Evolutionary conservation across 1,284 basidiomycete species (phyloP), one percentile per base, ranked within the genome.

Genomic region (Vanrija humicola): DNA sequence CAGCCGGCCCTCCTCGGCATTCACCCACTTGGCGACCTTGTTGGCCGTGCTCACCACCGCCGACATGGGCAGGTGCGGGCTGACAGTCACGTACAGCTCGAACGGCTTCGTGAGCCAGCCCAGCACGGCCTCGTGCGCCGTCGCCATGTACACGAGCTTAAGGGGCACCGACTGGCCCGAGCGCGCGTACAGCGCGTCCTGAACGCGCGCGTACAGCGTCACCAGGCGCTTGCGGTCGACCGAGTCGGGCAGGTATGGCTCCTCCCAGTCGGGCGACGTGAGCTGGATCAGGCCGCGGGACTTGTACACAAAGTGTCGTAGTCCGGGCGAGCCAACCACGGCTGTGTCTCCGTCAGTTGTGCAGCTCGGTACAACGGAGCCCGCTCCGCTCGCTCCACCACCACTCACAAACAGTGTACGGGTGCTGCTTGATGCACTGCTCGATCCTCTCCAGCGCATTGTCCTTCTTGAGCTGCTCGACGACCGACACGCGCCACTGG

Each of bases 231-330:
- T 64, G 15, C 67, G 62, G 28, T 64, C 66, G 1, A 38, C 25
- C 19, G 59, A 83, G 51, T 83, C 80, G 0, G 78, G 61, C 40
- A 77, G 77, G 70, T 96, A 97, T 3, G 89, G 87, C 28, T 87
- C 87, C 65, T 93, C 90, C 73, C 87, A 93, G 16, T 77, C 74
- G 0, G 94, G 91, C 61, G 82, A 79, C 0, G 92, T 96, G 34
- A 95, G 81, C 71, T 98, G 95, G 18, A 97, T 90, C 63, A 90
- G 84, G 16, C 84, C 78, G 18, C 90, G 82, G 18, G 89, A 90
- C 77, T 96, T 97, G 80, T 96, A 98, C 50, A 96, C 78, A 70
- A 98, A 98, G 75, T 98, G 95, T 26, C 89, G 83, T 25, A 98
- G 76, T 0, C 93, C 93, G 1, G 91, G 88, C 52, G 95, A 86